A percentile compares a stretch with the other conserved stretches of the same genome.
phyloP scores from a whole-genome alignment of 495 filamentous ascomycete species.

The Podospora comata region DNA sequence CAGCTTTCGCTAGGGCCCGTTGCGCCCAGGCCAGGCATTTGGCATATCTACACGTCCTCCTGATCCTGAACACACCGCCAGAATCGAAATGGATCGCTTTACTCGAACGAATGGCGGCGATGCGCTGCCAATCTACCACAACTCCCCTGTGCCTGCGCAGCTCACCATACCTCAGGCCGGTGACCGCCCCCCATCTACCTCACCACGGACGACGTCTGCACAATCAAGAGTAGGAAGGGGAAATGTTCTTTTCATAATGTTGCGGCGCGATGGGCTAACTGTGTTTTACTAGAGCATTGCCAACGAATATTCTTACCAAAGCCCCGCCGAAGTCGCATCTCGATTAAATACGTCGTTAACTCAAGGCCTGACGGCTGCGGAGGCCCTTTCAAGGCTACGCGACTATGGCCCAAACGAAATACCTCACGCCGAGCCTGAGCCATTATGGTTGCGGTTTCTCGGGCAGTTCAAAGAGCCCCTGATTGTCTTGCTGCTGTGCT shows the following conservation, averaged over 20 bases:
- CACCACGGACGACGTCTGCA: constrained; percentile 44
- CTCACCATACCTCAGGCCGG: constrained; percentile 22
- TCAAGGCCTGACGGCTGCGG: constrained; percentile 73
- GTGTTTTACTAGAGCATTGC: constrained; percentile 39
- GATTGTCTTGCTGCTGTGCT: constrained; percentile 79
- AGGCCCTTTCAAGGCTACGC: constrained; percentile 73
- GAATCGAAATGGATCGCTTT: constrained; percentile 32
- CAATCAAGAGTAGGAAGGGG: constrained; percentile 40
- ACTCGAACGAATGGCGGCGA: constrained; percentile 33
- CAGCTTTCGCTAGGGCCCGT: constrained; percentile 25
- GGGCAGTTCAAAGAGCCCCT: constrained; percentile 97
- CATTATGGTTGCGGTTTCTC: constrained; percentile 88
- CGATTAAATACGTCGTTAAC: constrained; percentile 77
- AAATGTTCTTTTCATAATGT: neutral
- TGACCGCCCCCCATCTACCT: constrained; percentile 35
- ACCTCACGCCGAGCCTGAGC: constrained; percentile 88
- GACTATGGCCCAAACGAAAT: constrained; percentile 91
- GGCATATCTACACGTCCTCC: neutral
- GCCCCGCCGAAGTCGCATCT: constrained; percentile 71
- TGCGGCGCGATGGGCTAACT: constrained; percentile 13
- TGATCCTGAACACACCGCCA: neutral
- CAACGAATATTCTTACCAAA: constrained; percentile 57
- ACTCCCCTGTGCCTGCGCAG: constrained; percentile 18
- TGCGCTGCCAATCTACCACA: constrained; percentile 37
- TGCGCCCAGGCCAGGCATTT: constrained; percentile 21